phyloP scores from a whole-genome alignment of 192 early-diverging fungal genomes.

The Bifiguratus adelaidae region DNA sequence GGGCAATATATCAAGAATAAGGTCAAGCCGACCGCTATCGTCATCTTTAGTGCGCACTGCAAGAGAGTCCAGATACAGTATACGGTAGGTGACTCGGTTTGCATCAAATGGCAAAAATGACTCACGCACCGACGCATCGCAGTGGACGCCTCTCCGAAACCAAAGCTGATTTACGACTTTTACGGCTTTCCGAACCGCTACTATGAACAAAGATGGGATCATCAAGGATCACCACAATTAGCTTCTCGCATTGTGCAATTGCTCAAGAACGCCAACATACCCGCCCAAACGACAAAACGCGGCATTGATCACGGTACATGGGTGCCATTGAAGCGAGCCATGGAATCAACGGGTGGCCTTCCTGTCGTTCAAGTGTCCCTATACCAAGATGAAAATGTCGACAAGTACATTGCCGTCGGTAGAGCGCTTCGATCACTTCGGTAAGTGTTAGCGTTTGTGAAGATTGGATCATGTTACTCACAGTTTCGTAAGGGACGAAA shows the following conservation, averaged over 20 bases:
- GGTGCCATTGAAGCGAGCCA: slow-evolving; percentile 55
- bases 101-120: neutral
- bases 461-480: neutral
- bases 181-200: slow-evolving; percentile 45
- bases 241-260: slow-evolving; percentile 35
- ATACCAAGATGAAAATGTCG: slow-evolving; percentile 37
- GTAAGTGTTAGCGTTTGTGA: slow-evolving; percentile 8
- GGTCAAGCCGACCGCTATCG: slow-evolving; percentile 46
- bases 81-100: slow-evolving; percentile 20
- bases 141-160: slow-evolving; percentile 29
- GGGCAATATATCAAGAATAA: slow-evolving; percentile 24
- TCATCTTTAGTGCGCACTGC: slow-evolving; percentile 60
- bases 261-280: slow-evolving; percentile 26
- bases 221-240: slow-evolving; percentile 37
- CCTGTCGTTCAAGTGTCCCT: slow-evolving; percentile 60
- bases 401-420: slow-evolving; percentile 41
- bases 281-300: slow-evolving; percentile 30
- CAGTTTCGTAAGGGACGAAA: slow-evolving; percentile 28
- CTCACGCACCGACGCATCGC: neutral
- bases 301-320: slow-evolving; percentile 65
- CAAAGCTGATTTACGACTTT: slow-evolving; percentile 56
- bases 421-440: slow-evolving; percentile 30
- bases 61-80: slow-evolving; percentile 26
- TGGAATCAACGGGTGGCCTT: slow-evolving; percentile 34
- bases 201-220: slow-evolving; percentile 47